Percentiles rank a stretch among this genome's conserved stretches.
These are phyloP conservation scores for Termitomyces sp. DNA, from an alignment of 768 basidiomycete species.

Conservation along the genomic window DNA sequence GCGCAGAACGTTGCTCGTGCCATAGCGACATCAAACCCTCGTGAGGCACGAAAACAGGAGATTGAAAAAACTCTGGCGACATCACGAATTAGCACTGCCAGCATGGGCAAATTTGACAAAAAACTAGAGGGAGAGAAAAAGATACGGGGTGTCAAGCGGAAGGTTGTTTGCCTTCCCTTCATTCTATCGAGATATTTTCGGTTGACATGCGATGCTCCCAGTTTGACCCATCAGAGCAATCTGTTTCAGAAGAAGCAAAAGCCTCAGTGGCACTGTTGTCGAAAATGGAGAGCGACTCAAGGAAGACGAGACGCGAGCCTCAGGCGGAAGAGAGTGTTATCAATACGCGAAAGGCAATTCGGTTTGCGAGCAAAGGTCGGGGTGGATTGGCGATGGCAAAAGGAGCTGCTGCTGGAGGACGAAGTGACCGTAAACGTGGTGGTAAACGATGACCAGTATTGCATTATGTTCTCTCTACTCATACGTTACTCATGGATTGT, in stretches of 20 bases:
- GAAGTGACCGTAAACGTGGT: conserved; percentile 24
- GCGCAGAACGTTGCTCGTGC: conserved; percentile 69
- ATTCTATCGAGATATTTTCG: neutral
- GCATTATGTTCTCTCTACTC: neutral
- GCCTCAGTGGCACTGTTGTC: conserved; percentile 72
- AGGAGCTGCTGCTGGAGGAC: conserved; percentile 27
- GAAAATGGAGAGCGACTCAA: conserved; percentile 69
- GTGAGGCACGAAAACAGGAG: conserved; percentile 59
- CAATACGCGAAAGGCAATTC: conserved; percentile 87
- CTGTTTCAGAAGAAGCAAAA: conserved; percentile 65
- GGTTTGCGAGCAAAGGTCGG: conserved; percentile 65
- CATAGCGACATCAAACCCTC: conserved; percentile 24
- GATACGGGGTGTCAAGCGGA: conserved; percentile 83
- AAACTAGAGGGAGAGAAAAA: conserved; percentile 91
- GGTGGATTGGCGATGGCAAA: conserved; percentile 59
- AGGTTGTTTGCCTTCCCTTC: conserved; percentile 60
- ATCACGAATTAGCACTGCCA: conserved; percentile 83
- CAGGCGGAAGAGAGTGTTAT: conserved; percentile 54
- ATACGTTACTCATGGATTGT: neutral
- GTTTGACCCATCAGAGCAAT: conserved; percentile 82
- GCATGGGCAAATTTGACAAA: conserved; percentile 93
- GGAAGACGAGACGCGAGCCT: conserved; percentile 51
- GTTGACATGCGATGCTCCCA: conserved; percentile 24
- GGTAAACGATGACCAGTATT: conserved; percentile 18
- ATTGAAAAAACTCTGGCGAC: conserved; percentile 76